Evolutionary conservation across 179 eudicot species (phyloP).

Genomic region (Beta macrorhiza): DNA sequence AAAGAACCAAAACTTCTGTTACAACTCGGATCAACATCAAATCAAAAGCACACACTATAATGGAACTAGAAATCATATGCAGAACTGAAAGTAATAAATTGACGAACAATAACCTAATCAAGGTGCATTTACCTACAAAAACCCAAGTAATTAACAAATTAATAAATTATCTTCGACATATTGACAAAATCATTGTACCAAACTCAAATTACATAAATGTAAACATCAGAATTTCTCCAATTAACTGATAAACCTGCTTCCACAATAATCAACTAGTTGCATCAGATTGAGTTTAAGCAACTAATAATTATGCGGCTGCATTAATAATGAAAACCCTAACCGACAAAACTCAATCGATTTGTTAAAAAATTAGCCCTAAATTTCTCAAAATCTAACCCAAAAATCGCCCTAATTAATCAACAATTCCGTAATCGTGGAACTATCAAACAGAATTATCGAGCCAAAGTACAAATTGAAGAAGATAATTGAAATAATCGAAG

Average conservation of each 20-base stretch:
- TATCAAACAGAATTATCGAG: neutral
- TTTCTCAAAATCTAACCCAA: neutral
- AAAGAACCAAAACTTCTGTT: neutral
- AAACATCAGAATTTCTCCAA: too few relatives aligned
- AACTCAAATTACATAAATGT: neutral
- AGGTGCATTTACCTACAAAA: neutral
- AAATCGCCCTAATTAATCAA: neutral
- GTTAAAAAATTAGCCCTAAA: neutral
- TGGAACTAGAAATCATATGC: neutral
- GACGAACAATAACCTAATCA: neutral
- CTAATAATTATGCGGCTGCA: too few relatives aligned
- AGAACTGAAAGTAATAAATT: too few relatives aligned
- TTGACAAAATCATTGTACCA: neutral
- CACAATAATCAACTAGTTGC: too few relatives aligned
- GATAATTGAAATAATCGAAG: neutral
- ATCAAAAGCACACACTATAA: neutral
- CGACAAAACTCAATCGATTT: neutral
- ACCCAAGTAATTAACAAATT: neutral
- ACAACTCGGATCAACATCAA: neutral
- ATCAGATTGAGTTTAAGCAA: too few relatives aligned
- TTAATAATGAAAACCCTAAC: neutral
- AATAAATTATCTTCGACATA: too few relatives aligned
- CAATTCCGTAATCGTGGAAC: neutral
- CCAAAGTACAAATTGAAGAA: neutral
- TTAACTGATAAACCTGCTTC: too few relatives aligned